phyloP scores from a whole-genome alignment of 2,329 filamentous ascomycete species.

The Drechslerella coelobrocha region DNA sequence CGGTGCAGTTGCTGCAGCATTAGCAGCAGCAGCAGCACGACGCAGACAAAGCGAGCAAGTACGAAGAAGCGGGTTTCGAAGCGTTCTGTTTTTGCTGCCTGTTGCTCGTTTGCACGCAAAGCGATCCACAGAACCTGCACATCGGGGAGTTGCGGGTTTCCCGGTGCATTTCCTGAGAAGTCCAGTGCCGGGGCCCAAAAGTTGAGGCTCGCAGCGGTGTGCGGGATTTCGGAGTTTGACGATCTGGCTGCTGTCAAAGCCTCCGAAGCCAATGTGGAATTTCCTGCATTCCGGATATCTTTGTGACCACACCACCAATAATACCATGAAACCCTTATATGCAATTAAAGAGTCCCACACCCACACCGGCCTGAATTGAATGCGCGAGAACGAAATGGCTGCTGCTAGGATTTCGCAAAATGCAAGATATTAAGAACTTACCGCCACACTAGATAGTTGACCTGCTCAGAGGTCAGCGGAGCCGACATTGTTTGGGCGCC shows the following conservation, averaged over 20 bases:
- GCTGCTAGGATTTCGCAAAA: conserved; percentile 13
- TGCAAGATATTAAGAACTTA: conserved; percentile 32
- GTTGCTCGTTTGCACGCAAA: conserved; percentile 23
- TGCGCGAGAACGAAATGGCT: conserved; percentile 1
- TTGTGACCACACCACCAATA: conserved; percentile 2
- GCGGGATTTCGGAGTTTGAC: conserved; percentile 47
- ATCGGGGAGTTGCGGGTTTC: conserved; percentile 44
- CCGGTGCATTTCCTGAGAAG: conserved; percentile 31
- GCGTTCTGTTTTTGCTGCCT: conserved; percentile 29
- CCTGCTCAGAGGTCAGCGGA: conserved; percentile 50
- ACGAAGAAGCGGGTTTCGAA: neutral
- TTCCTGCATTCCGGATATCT: conserved; percentile 28
- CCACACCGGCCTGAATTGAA: conserved; percentile 16
- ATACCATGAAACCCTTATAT: conserved; percentile 18
- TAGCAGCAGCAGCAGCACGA: neutral
- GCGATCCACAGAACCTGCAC: conserved; percentile 28
- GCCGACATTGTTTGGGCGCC: conserved; percentile 38
- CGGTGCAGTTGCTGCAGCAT: conserved; percentile 20
- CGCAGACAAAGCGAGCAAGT: conserved; percentile 27
- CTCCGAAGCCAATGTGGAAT: conserved; percentile 39
- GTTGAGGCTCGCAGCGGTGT: conserved; percentile 35
- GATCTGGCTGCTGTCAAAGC: conserved; percentile 42
- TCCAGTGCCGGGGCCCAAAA: conserved; percentile 13
- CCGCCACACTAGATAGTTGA: conserved; percentile 51
- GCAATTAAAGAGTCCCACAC: conserved; percentile 30